Evolutionary conservation across 805 yeast genomes (phyloP), one percentile per base, ranked within the genome.

Genomic region (Gaillardinia entomophila): DNA sequence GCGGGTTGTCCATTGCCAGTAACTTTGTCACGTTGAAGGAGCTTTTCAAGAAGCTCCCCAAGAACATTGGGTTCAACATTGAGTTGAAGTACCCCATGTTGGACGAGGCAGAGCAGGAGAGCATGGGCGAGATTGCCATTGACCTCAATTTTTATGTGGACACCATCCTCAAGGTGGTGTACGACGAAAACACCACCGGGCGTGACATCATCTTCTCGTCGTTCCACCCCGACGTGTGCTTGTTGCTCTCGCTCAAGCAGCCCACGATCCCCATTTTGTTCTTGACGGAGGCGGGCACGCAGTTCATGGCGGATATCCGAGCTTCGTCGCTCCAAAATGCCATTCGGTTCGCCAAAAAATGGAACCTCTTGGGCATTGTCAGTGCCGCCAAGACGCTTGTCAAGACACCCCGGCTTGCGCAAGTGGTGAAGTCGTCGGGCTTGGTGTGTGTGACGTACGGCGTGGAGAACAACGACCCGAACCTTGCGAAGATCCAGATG

Each of bases 61-160:
- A 70, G 36, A 74, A 71, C 37, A 94, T 89, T 12, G 97, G 97
- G 0, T 89, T 92, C 63, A 90, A 90, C 51, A 86, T 90, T 39
- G 97, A 90, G 57, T 79, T 92, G 59, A 88, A 90, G 53, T 90
- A 88, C 53, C 97, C 97, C 2, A 84, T 90, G 92, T 69, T 87
- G 32, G 95, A 87, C 53, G 97, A 90, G 60, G 89, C 95, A 0
- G 83, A 88, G 53, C 70, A 69, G 2, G 97, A 90, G 51, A 87
- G 82, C 38, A 82, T 89, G 77, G 96, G 95, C 12, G 82, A 82
- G 42, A 67, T 84, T 40, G 86, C 82, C 2, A 73, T 82, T 36
- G 96, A 89, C 45, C 67, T 88, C 64, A 90, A 90, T 55, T 72
- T 71, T 44, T 90, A 88, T 79, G 84, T 87, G 23, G 97, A 90